A percentile compares a stretch with the other conserved stretches of the same genome.
These are phyloP conservation scores for Hydrangea macrophylla DNA, from an alignment of 148 eudicot species.

Conservation along the genomic window DNA sequence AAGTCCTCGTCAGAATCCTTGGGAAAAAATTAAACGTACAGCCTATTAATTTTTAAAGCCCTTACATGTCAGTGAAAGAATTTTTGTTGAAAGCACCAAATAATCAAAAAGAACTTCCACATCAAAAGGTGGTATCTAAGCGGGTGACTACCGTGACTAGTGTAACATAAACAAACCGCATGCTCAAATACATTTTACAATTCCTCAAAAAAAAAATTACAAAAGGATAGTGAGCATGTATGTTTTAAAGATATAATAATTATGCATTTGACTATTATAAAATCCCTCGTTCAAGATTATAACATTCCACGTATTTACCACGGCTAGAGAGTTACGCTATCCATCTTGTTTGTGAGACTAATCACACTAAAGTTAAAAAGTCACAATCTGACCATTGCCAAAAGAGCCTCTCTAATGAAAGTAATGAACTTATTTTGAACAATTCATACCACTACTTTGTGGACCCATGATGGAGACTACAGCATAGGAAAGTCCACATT, in stretches of 20 bases:
- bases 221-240: too few relatives aligned
- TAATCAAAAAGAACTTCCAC: background rate
- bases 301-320: background rate
- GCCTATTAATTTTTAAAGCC: background rate
- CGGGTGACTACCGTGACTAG: too few relatives aligned
- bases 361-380: too few relatives aligned
- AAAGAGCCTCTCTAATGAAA: background rate
- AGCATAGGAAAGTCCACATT: conserved; percentile 96
- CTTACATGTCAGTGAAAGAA: background rate
- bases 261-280: background rate
- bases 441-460: conserved; percentile 87
- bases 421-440: background rate
- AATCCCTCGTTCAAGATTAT: background rate
- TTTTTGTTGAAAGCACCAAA: background rate
- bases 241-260: background rate
- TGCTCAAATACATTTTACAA: background rate
- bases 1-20: background rate
- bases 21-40: background rate
- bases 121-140: background rate
- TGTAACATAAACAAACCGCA: background rate
- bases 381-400: background rate
- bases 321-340: background rate
- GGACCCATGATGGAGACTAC: conserved; percentile 99
- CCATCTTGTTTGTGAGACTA: background rate
- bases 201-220: background rate